Percentiles rank a stretch among this genome's conserved stretches.
phyloP scores from a whole-genome alignment of 2,329 filamentous ascomycete species.

The Tolypocladium pustulatum region DNA sequence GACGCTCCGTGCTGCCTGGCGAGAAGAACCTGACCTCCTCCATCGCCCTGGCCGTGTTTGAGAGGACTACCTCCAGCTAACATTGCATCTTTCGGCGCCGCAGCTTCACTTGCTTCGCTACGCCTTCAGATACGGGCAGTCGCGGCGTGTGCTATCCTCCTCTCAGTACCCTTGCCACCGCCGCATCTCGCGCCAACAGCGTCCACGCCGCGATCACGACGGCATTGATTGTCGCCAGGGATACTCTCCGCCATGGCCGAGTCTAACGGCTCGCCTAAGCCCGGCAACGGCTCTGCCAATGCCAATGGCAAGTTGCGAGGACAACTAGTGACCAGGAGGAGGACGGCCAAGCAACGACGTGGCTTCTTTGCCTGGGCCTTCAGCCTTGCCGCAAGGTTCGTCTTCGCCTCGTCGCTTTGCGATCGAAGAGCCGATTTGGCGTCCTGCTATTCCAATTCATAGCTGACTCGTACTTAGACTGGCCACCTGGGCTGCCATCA shows the following conservation, averaged over 20 bases:
- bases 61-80: not conserved
- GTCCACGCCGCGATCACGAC: not conserved
- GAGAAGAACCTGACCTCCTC: not conserved
- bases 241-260: constrained; percentile 22
- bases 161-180: not conserved
- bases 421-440: not conserved
- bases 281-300: constrained; percentile 29
- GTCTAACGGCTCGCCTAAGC: constrained; percentile 19
- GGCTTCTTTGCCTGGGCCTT: constrained; percentile 28
- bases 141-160: not conserved
- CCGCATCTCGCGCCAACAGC: not conserved
- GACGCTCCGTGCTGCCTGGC: not conserved
- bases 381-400: constrained; percentile 44
- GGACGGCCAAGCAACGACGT: constrained; percentile 10
- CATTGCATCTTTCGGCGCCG: not conserved
- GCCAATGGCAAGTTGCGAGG: constrained; percentile 21
- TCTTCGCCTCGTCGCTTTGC: not conserved
- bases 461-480: constrained; percentile 39
- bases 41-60: not conserved
- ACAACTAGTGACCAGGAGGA: constrained; percentile 14
- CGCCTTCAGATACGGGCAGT: not conserved
- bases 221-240: not conserved
- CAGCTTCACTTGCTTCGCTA: not conserved
- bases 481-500: constrained; percentile 74
- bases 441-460: not conserved